Base-by-base conservation (phyloP, 352 stramenopile genomes). In the Phytopythium ostracodes region DNA sequence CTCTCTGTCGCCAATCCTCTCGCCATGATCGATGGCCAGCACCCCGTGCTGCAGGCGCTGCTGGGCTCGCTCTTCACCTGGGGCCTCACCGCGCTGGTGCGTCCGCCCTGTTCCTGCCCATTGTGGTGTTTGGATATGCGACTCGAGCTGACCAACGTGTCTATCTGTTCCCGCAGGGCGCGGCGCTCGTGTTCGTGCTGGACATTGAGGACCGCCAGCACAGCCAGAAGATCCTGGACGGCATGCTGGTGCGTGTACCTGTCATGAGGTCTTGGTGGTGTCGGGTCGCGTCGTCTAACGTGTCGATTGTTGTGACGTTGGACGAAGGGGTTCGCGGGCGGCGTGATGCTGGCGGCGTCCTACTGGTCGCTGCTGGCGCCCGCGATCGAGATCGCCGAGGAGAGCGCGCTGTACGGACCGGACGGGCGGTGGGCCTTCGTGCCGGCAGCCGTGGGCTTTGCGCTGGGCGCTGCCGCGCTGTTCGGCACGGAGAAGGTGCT, bases 351-450 rank as follows among this genome's bases (percentile, higher is more conserved):
- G 12, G 89, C 90, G 10, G 90, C 90, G 27, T 94, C 84, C 11
- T 96, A 96, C 65, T 96, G 88, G 88, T 96, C 86, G 52, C 68
- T 97, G 44, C 64, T 96, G 36, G 88, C 86, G 14, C 88, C 88
- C 3, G 75, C 88, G 24, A 92, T 96, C 46, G 90, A 97, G 62
- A 96, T 96, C 51, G 84, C 89, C 0, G 73, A 87, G 51, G 79
- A 95, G 54, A 91, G 81, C 25, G 80, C 80, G 33, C 63, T 89
- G n/a, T 92, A 94, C 68, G 83, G 84, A 1, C 76, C 80, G 1
- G 62, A 89, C 27, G 83, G 85, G 12, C 79, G 74, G 24, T 94
- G 80, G 75, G 78, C 87, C 10, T 97, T 94, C 35, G 53, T 97
- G 0, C 88, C 88, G 2, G 87, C 87, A 4, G 84, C 88, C 18